Conservation (phyloP, 2,329 filamentous ascomycete genomes). For the Phyllosticta citriasiana region DNA sequence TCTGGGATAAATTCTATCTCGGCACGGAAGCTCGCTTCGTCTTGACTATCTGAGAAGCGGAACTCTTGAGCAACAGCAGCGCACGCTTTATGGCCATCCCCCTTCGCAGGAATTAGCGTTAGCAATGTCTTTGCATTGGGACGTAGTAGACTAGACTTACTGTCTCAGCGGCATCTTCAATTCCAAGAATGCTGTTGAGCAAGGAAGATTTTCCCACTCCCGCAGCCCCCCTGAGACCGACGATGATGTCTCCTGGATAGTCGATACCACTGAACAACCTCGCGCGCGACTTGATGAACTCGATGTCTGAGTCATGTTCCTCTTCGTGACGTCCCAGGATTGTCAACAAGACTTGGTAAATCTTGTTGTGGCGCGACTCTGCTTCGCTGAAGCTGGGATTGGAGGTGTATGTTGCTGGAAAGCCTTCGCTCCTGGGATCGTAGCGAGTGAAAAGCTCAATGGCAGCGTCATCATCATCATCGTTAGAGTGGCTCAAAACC, state of each 20-base stretch:
- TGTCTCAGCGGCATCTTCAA: background rate
- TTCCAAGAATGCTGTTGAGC: background rate
- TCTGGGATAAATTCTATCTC: background rate
- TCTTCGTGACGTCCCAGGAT: too few species aligned
- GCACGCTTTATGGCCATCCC: background rate
- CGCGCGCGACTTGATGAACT: too few species aligned
- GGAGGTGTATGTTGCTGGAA: too few species aligned
- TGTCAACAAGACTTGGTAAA: too few species aligned
- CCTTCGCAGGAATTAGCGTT: background rate
- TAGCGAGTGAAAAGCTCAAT: too few species aligned
- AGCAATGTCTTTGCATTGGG: background rate
- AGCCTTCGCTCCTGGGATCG: too few species aligned
- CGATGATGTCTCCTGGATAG: background rate
- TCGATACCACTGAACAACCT: background rate
- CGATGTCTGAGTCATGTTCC: too few species aligned
- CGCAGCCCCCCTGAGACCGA: background rate
- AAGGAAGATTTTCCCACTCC: background rate
- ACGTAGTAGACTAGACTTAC: background rate
- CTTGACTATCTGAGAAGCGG: background rate
- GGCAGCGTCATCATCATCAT: too few species aligned
- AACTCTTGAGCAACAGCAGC: constrained; percentile 1
- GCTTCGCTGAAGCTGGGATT: too few species aligned
- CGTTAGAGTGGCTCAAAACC: too few species aligned
- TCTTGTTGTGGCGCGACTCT: too few species aligned
- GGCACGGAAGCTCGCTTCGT: background rate